Base-by-base conservation (phyloP, 2,329 filamentous ascomycete species). In the Eutypella sp. region DNA sequence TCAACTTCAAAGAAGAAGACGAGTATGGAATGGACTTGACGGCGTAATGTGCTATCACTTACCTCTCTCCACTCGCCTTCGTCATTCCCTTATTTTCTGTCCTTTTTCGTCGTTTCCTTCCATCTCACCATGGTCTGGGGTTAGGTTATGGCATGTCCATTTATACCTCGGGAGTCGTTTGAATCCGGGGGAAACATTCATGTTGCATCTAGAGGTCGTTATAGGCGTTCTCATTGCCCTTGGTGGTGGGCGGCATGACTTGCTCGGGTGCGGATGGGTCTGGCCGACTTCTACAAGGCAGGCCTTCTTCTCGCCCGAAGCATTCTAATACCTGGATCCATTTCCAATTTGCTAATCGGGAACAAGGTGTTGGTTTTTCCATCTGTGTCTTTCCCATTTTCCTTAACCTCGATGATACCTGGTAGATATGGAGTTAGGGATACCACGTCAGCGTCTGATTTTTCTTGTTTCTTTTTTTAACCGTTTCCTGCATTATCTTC, bases 1-100 rank as follows among this genome's bases (percentile, higher is more conserved):
- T 88, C 60, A 84, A 85, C 63, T 89, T 96, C 70, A 96, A 96
- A 67, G 91, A 96, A 65, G 91, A 96, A 68, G 91, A 96, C 57
- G 91, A 96, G 69, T 95, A 87, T 61, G 82, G 82, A 61, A 95
- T 95, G 87, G 88, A 93, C 54, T 67, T 82, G 53, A 77, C 70
- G 18, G 9, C 11, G 18, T 39, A 15, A 22, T 39, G 20, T 5
- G 13, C 34, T 19, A 18, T 39, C 8, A 13, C 20, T 23, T 11
- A 22, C 18, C 19, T 22, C 22, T 3, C 4, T 22, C 19, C 20
- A 39, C 19, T n/a, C 20, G 4, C 10, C 10, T 9, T 6, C 10
- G 13, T 39, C 20, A 23, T 13, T 39, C 36, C 7, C 6, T 22
- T n/a, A 20, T 23, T 22, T 20, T 23, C 39, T 38, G 13, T 20